Percentiles rank a stretch among this genome's conserved stretches.
These are phyloP conservation scores for Xylaria sp. DNA, from an alignment of 2,329 filamentous ascomycete genomes.

Conservation along the genomic window DNA sequence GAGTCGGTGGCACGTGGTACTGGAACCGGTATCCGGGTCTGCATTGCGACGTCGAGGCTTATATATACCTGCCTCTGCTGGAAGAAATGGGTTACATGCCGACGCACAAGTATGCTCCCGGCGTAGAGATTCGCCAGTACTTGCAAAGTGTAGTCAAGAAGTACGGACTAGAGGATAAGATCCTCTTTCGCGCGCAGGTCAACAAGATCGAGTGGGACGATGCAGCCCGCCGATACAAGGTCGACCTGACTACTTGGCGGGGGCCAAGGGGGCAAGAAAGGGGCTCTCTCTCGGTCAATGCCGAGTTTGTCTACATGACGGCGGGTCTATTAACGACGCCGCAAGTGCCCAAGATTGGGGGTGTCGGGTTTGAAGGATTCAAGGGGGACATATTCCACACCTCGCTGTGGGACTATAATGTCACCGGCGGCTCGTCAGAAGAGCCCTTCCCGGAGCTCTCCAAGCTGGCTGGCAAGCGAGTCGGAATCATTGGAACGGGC, in stretches of 20 bases:
- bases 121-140: slow-evolving; percentile 57
- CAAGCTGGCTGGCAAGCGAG: slow-evolving; percentile 59
- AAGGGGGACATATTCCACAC: slow-evolving; percentile 59
- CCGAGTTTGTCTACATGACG: slow-evolving; percentile 55
- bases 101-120: slow-evolving; percentile 55
- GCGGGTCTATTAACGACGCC: slow-evolving; percentile 55
- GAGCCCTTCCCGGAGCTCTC: slow-evolving; percentile 53
- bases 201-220: slow-evolving; percentile 61
- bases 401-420: slow-evolving; percentile 58
- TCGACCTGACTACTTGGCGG: slow-evolving; percentile 46
- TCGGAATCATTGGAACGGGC: slow-evolving; percentile 63
- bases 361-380: slow-evolving; percentile 55
- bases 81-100: slow-evolving; percentile 71
- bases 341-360: slow-evolving; percentile 55
- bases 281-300: slow-evolving; percentile 50
- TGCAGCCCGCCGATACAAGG: slow-evolving; percentile 42
- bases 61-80: slow-evolving; percentile 69
- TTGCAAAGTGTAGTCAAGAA: slow-evolving; percentile 57
- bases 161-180: slow-evolving; percentile 57
- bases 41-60: slow-evolving; percentile 69
- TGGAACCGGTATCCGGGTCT: slow-evolving; percentile 63
- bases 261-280: slow-evolving; percentile 42
- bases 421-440: slow-evolving; percentile 55
- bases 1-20: slow-evolving; percentile 63
- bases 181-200: slow-evolving; percentile 60